Conservation (phyloP, 2,329 filamentous ascomycete species). For the Madurella mycetomatis region DNA sequence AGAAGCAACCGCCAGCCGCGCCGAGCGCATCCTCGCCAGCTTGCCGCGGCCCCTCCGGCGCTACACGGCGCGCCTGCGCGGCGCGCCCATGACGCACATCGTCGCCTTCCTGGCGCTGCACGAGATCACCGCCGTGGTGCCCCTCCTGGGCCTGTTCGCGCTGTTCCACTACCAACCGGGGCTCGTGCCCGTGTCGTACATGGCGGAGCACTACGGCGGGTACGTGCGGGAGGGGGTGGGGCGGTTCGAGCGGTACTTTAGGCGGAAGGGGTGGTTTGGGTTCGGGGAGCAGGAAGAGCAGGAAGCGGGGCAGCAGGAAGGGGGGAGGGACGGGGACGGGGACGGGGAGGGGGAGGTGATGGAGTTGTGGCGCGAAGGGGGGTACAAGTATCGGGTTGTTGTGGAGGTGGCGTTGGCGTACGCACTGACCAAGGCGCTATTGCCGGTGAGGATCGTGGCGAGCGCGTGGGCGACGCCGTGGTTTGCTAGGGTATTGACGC, state of each 20-base stretch:
- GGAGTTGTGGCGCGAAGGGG: constrained; percentile 34
- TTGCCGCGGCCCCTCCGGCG: constrained; percentile 64
- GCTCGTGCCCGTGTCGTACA: constrained; percentile 60
- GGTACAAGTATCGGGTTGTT: constrained; percentile 52
- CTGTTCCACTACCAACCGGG: constrained; percentile 71
- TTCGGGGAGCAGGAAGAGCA: constrained; percentile 40
- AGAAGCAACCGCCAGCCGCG: constrained; percentile 28
- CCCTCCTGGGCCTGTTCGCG: constrained; percentile 68
- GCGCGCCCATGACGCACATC: constrained; percentile 76
- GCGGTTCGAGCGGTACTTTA: constrained; percentile 73
- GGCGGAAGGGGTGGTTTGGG: constrained; percentile 76
- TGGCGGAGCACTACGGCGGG: constrained; percentile 45
- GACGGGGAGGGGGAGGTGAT: constrained; percentile 31
- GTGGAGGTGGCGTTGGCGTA: constrained; percentile 81
- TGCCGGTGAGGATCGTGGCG: constrained; percentile 69
- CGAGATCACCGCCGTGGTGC: constrained; percentile 82
- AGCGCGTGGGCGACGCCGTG: constrained; percentile 90
- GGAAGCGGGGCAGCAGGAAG: constrained; percentile 19
- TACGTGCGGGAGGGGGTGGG: constrained; percentile 60
- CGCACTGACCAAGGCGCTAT: constrained; percentile 78
- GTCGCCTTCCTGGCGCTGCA: constrained; percentile 85
- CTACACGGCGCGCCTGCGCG: constrained; percentile 65
- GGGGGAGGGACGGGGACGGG: constrained; percentile 30
- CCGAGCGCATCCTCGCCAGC: constrained; percentile 45
- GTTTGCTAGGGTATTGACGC: constrained; percentile 69